phyloP scores from a whole-genome alignment of 2,329 filamentous ascomycete species.

The Endoconidiophora polonica region DNA sequence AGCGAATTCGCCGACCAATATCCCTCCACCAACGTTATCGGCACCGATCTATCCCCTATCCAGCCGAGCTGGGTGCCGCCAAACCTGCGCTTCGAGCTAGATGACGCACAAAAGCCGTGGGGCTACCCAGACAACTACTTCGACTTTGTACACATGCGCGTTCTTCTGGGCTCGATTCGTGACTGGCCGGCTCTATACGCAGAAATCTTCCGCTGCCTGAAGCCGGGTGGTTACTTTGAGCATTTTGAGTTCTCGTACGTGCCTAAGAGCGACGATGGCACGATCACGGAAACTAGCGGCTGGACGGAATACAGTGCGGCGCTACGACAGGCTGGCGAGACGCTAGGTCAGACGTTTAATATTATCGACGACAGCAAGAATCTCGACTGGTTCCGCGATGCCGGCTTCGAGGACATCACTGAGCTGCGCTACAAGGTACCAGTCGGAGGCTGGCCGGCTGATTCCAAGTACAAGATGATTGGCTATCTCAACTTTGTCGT shows the following conservation, averaged over 20 bases:
- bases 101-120: constrained; percentile 37
- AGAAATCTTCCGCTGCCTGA: constrained; percentile 33
- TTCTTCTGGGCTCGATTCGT: constrained; percentile 31
- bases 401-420: constrained; percentile 17
- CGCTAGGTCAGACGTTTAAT: constrained; percentile 19
- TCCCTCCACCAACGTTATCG: constrained; percentile 29
- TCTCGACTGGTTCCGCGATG: constrained; percentile 15
- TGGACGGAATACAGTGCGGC: constrained; percentile 18
- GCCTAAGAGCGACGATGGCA: constrained; percentile 19
- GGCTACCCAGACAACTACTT: constrained; percentile 31
- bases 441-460: constrained; percentile 31
- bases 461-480: constrained; percentile 27
- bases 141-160: constrained; percentile 42
- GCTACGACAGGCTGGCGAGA: constrained; percentile 18
- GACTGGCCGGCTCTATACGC: constrained; percentile 38
- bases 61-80: constrained; percentile 37
- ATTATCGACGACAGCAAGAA: constrained; percentile 15
- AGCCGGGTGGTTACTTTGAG: constrained; percentile 35
- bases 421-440: constrained; percentile 17
- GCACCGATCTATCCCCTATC: constrained; percentile 41
- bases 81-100: constrained; percentile 46
- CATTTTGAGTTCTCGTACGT: constrained; percentile 25
- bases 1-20: constrained; percentile 32
- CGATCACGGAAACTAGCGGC: constrained; percentile 17
- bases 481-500: constrained; percentile 24